Conservation (phyloP, 345 rosid species). For the Arabidopsis arenosa region DNA sequence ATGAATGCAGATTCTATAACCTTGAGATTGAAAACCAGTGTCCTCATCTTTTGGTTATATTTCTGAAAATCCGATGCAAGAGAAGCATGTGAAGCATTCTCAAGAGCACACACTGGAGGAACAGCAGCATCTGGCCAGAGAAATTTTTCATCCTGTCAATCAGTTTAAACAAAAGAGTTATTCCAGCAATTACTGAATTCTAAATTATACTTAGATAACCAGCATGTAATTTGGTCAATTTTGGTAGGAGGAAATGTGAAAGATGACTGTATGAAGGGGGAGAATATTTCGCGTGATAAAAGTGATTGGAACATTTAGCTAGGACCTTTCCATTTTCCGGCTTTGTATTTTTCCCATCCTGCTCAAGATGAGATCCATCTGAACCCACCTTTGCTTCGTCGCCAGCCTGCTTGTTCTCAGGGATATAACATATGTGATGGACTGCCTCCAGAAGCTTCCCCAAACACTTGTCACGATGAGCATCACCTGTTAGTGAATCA, state of each 20-base stretch:
- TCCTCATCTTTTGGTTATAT: conserved; percentile 89
- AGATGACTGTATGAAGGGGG: conserved; percentile 5
- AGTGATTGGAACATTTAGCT: neutral
- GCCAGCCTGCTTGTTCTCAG: conserved; percentile 49
- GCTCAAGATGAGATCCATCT: conserved; percentile 46
- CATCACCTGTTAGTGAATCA: conserved; percentile 72
- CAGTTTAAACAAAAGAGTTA: conserved; percentile 22
- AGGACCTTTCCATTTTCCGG: conserved; percentile 55
- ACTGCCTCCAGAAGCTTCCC: conserved; percentile 86
- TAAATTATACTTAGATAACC: conserved; percentile 1
- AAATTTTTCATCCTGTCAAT: conserved; percentile 59
- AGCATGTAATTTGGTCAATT: neutral
- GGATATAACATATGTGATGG: conserved; percentile 62
- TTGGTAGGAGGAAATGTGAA: conserved; percentile 7
- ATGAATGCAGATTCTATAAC: conserved; percentile 47
- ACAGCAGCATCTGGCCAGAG: conserved; percentile 93
- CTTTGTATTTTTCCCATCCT: conserved; percentile 37
- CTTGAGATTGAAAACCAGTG: conserved; percentile 85
- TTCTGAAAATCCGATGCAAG: conserved; percentile 79
- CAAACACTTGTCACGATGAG: conserved; percentile 86
- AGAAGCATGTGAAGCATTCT: conserved; percentile 77
- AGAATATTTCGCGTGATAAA: conserved; percentile 19
- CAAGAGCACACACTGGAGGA: conserved; percentile 76
- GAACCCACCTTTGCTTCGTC: conserved; percentile 51
- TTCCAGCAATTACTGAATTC: conserved; percentile 24